Conservation (phyloP, 371 early-diverging fungal genomes). For the Mortierella polycephala region DNA sequence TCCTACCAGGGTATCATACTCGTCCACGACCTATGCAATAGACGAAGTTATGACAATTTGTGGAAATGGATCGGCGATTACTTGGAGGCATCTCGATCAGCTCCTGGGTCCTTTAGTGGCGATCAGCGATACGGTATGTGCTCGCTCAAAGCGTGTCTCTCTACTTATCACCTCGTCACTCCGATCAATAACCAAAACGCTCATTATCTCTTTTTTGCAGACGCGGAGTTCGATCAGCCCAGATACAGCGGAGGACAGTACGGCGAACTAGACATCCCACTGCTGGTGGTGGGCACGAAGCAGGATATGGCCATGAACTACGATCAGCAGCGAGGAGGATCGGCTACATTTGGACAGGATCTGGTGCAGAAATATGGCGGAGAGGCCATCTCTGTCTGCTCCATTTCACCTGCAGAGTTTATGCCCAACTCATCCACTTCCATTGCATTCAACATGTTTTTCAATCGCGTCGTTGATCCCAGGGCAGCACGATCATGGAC, state of each 20-base stretch:
- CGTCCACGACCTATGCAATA: constrained; percentile 61
- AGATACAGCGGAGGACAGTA: not conserved
- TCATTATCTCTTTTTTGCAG: not conserved
- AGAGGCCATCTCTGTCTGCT: constrained; percentile 40
- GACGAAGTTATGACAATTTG: constrained; percentile 60
- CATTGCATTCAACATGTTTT: constrained; percentile 50
- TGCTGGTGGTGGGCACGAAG: constrained; percentile 46
- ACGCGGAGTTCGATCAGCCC: not conserved
- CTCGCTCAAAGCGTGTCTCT: not conserved
- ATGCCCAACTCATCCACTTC: constrained; percentile 40
- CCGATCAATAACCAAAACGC: not conserved
- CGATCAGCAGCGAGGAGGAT: not conserved
- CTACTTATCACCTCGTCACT: not conserved
- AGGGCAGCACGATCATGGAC: constrained; percentile 3
- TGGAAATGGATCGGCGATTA: constrained; percentile 62
- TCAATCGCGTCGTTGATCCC: constrained; percentile 31
- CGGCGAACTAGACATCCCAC: constrained; percentile 20
- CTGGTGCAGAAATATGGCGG: constrained; percentile 33
- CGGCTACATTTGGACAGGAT: constrained; percentile 8
- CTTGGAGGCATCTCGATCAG: constrained; percentile 18
- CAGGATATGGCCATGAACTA: constrained; percentile 24
- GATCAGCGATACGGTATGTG: not conserved
- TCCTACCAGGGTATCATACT: constrained; percentile 59
- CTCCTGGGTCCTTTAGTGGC: not conserved
- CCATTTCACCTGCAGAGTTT: constrained; percentile 36